A percentile compares a stretch with the other conserved stretches of the same genome.
Conservation (phyloP, 2,329 filamentous ascomycete species). For the Phyllosticta paracitricarpa region DNA sequence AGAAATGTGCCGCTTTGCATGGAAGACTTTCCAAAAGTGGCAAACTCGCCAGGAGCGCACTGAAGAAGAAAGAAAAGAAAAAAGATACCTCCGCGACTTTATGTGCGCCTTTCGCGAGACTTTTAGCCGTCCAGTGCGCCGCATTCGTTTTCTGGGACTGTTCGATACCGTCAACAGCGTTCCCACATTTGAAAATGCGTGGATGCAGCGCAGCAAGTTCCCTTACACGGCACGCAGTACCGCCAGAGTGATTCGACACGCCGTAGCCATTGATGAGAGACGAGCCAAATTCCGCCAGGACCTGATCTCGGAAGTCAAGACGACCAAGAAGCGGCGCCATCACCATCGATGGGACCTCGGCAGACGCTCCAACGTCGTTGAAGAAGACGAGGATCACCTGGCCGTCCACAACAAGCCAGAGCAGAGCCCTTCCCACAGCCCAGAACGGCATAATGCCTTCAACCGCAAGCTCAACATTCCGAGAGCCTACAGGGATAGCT, state of each 20-base stretch:
- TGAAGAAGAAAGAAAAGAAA: conserved; percentile 38
- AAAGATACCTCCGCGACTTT: conserved; percentile 58
- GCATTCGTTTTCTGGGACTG: conserved; percentile 66
- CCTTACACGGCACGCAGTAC: conserved; percentile 52
- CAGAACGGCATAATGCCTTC: conserved; percentile 5
- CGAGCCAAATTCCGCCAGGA: conserved; percentile 64
- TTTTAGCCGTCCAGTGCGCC: conserved; percentile 63
- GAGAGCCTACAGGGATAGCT: conserved; percentile 20
- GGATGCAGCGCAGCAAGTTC: conserved; percentile 72
- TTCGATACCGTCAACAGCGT: conserved; percentile 80
- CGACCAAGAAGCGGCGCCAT: conserved; percentile 16
- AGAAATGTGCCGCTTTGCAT: conserved; percentile 74
- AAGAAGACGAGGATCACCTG: conserved; percentile 25
- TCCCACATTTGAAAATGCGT: conserved; percentile 61
- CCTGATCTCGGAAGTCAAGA: conserved; percentile 43
- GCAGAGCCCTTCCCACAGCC: not conserved
- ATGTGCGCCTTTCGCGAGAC: conserved; percentile 75
- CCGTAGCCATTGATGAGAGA: conserved; percentile 61
- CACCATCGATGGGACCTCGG: conserved; percentile 16
- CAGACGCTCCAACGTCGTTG: conserved; percentile 14
- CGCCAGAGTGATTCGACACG: conserved; percentile 54
- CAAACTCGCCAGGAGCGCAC: conserved; percentile 45
- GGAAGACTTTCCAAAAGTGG: conserved; percentile 72
- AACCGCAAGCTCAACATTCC: not conserved
- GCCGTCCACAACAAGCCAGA: not conserved